Evolutionary conservation across 2,329 filamentous ascomycete genomes (phyloP).

Genomic region (Pseudophaeomoniella oleicola): DNA sequence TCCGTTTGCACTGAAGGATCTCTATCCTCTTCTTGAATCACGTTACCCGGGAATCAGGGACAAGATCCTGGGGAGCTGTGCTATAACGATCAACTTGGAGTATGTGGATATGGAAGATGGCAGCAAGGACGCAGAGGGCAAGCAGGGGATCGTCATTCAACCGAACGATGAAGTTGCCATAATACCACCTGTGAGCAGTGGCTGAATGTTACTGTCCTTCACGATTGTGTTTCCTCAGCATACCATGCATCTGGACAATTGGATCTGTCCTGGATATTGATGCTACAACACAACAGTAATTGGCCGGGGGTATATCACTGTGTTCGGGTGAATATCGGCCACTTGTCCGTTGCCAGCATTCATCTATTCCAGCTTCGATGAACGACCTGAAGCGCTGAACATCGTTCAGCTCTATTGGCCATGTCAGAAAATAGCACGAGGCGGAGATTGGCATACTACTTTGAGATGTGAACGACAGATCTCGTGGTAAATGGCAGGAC

Average conservation of each 20-base stretch:
- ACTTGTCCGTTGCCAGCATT: no score
- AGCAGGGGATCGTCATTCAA: slow-evolving; percentile 16
- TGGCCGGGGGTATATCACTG: no score
- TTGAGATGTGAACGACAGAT: no score
- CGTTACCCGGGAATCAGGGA: slow-evolving; percentile 25
- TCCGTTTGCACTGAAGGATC: slow-evolving; percentile 20
- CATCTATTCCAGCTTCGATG: no score
- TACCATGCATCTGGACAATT: neutral
- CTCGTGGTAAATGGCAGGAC: no score
- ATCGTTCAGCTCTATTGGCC: no score
- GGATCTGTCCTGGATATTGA: no score
- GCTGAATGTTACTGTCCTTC: slow-evolving; percentile 11
- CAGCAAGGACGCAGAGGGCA: neutral
- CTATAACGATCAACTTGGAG: slow-evolving; percentile 26
- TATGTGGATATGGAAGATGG: slow-evolving; percentile 24
- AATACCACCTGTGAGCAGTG: slow-evolving; percentile 33
- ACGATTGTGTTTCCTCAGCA: neutral
- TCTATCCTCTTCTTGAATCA: slow-evolving; percentile 24
- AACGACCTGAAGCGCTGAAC: no score
- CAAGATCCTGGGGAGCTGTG: slow-evolving; percentile 23
- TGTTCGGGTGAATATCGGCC: no score
- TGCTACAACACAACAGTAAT: no score
- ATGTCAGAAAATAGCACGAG: no score
- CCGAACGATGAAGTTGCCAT: slow-evolving; percentile 28
- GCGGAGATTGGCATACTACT: no score